Conservation (phyloP, 441 rosid genomes). For the Populus hybrid region DNA sequence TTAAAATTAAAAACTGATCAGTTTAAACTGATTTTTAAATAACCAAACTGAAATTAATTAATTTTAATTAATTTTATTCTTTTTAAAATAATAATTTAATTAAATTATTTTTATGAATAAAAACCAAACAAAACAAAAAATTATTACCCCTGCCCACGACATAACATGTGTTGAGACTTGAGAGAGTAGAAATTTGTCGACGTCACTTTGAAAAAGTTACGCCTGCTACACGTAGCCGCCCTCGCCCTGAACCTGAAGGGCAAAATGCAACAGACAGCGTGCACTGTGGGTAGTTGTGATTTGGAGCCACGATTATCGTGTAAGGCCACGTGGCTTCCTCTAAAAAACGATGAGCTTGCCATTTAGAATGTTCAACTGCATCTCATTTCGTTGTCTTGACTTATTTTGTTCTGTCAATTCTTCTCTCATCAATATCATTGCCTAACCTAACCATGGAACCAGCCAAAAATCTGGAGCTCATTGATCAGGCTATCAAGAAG, state of each 20-base stretch:
- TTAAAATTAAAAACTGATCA: fast-evolving
- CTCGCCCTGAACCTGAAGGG: background rate
- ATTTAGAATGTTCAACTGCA: background rate
- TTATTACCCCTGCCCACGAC: too few relatives aligned
- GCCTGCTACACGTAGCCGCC: too few relatives aligned
- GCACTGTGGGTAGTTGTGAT: background rate
- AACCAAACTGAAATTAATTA: too few relatives aligned
- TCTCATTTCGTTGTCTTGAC: background rate
- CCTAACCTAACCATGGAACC: conserved; percentile 25
- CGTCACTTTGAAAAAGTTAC: too few relatives aligned
- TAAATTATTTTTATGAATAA: too few relatives aligned
- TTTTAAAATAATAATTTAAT: too few relatives aligned
- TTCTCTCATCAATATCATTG: background rate
- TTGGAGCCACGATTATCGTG: background rate
- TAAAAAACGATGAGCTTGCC: background rate
- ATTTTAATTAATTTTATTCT: too few relatives aligned
- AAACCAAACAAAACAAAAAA: too few relatives aligned
- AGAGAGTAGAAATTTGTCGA: too few relatives aligned
- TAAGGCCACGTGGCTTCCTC: background rate
- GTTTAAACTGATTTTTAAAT: fast-evolving
- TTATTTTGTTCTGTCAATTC: background rate
- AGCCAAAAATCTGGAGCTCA: conserved; percentile 27
- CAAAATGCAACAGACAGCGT: background rate
- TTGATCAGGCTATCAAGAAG: conserved; percentile 33
- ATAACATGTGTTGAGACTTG: too few relatives aligned